Evolutionary conservation across 805 yeast species (phyloP).

Genomic region (Ogataea naganishii): DNA sequence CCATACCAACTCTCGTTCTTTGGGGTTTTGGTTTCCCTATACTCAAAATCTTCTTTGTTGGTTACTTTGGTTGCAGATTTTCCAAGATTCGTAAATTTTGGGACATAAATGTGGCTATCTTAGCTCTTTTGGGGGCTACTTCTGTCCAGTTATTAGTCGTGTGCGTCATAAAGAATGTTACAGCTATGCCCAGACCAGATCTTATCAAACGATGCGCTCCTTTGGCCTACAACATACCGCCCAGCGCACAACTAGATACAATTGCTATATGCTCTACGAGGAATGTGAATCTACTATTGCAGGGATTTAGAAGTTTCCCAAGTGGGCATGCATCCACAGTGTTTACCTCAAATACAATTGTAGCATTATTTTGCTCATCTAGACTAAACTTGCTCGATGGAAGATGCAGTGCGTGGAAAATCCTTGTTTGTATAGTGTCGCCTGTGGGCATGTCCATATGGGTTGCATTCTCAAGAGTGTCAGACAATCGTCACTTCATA

Average conservation of each 20-base stretch:
- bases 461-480: slow-evolving; percentile 32
- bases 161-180: slow-evolving; percentile 35
- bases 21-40: slow-evolving; percentile 26
- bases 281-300: slow-evolving; percentile 26
- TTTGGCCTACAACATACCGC: slow-evolving; percentile 21
- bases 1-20: slow-evolving; percentile 22
- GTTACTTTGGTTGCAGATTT: slow-evolving; percentile 11
- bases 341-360: slow-evolving; percentile 35
- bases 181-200: slow-evolving; percentile 47
- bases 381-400: slow-evolving; percentile 27
- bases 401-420: slow-evolving; percentile 26
- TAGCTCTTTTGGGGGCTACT: slow-evolving; percentile 28
- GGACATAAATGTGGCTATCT: slow-evolving; percentile 30
- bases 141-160: slow-evolving; percentile 30
- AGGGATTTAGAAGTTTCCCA: slow-evolving; percentile 51
- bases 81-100: slow-evolving; percentile 22
- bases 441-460: slow-evolving; percentile 27
- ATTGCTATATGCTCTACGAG: slow-evolving; percentile 39
- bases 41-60: slow-evolving; percentile 15
- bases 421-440: slow-evolving; percentile 19
- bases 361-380: slow-evolving; percentile 25
- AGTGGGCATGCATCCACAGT: slow-evolving; percentile 48
- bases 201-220: slow-evolving; percentile 43
- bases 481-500: slow-evolving; percentile 38
- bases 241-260: slow-evolving; percentile 27